A percentile compares a stretch with the other conserved stretches of the same genome.
phyloP scores from a whole-genome alignment of 75 land plant species.

The Cupressus sempervirens region DNA sequence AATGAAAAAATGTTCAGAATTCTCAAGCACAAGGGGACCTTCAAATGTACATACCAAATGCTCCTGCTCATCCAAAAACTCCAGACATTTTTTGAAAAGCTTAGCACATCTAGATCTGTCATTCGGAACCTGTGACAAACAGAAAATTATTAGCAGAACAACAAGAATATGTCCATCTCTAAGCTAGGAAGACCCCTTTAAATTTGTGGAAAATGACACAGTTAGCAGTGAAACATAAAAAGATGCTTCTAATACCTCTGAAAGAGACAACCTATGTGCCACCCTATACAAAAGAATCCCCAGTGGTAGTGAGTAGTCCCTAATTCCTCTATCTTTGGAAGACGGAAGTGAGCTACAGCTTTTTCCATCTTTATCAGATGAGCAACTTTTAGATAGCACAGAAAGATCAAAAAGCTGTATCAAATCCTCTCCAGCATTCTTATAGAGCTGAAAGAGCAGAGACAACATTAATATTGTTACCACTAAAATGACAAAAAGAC shows the following conservation, averaged over 20 bases:
- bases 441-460: conserved; percentile 65
- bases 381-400: conserved; percentile 61
- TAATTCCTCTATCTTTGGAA: conserved; percentile 59
- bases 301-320: conserved; percentile 74
- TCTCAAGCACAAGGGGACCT: background rate
- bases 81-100: conserved; percentile 83
- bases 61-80: conserved; percentile 82
- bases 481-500: background rate
- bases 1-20: conserved; percentile 1
- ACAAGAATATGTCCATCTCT: background rate
- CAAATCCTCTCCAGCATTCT: conserved; percentile 93
- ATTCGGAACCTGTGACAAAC: conserved; percentile 50
- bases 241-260: conserved; percentile 51
- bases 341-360: conserved; percentile 56
- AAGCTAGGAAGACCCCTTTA: background rate
- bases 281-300: conserved; percentile 91
- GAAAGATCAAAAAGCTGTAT: conserved; percentile 98
- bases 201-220: background rate
- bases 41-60: conserved; percentile 60
- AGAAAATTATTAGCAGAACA: background rate
- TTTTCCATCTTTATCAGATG: conserved; percentile 53
- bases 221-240: background rate
- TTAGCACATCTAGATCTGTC: conserved; percentile 82
- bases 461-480: background rate
- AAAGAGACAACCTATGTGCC: conserved; percentile 88